Evolutionary conservation across 306 rosid species (phyloP).

Genomic region (Fagus crenata): DNA sequence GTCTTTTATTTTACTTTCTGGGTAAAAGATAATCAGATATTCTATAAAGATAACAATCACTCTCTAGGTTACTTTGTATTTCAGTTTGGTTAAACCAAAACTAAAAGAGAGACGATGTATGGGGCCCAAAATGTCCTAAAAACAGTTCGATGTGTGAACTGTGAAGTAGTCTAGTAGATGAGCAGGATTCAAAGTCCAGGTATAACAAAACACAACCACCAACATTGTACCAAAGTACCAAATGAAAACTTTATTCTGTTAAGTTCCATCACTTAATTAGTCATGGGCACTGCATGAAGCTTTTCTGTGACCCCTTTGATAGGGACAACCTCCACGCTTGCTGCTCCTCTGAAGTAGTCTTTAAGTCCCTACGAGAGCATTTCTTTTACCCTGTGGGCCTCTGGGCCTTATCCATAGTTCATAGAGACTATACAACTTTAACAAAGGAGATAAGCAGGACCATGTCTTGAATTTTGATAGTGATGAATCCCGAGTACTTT

Average conservation of each 20-base stretch:
- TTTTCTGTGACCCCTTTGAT: conserved; percentile 16
- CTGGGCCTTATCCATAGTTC: conserved; percentile 33
- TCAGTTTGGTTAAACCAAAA: background rate
- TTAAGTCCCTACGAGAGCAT: conserved; percentile 38
- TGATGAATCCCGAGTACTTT: no score
- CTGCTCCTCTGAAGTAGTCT: conserved; percentile 28
- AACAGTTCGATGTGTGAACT: background rate
- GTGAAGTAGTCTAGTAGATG: background rate
- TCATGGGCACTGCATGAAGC: conserved; percentile 21
- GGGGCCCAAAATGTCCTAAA: background rate
- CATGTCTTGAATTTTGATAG: conserved; percentile 35
- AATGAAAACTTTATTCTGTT: conserved; percentile 3
- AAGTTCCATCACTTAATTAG: conserved; percentile 20
- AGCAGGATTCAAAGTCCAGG: conserved; percentile 2
- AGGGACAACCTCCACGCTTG: conserved; percentile 25
- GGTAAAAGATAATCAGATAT: no score
- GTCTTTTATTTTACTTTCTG: no score
- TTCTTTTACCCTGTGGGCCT: conserved; percentile 23
- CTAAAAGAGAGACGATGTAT: background rate
- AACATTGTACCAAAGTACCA: conserved; percentile 35
- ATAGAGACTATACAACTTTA: conserved; percentile 39
- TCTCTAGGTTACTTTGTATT: background rate
- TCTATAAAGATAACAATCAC: no score
- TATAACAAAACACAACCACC: conserved; percentile 24
- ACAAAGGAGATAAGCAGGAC: conserved; percentile 37